A percentile compares a stretch with the other conserved stretches of the same genome.
Conservation (phyloP, 768 basidiomycete species). For the Dioszegia crocea region DNA sequence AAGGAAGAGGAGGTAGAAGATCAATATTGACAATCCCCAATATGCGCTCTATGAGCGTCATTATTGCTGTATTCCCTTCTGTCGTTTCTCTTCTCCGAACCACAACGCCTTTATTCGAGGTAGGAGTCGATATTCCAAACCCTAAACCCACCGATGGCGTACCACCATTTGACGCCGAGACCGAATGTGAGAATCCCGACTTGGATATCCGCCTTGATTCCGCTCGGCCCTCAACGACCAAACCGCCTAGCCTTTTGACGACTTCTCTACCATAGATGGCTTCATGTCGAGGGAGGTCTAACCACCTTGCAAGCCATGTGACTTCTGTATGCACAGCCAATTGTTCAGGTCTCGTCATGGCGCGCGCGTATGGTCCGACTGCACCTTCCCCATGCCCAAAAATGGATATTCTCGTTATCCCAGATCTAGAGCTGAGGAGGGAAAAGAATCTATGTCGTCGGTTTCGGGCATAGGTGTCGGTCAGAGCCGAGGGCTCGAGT, state of each 20-base stretch:
- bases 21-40: conserved; percentile 78
- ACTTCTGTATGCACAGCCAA: conserved; percentile 66
- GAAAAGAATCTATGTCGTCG: conserved; percentile 15
- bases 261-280: conserved; percentile 80
- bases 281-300: conserved; percentile 85
- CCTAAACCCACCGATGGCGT: conserved; percentile 25
- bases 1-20: conserved; percentile 50
- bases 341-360: conserved; percentile 71
- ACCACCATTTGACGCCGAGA: background rate
- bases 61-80: conserved; percentile 77
- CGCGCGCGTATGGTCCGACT: conserved; percentile 82
- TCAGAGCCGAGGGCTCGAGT: conserved; percentile 1
- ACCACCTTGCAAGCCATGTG: conserved; percentile 69
- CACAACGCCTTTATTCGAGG: conserved; percentile 54
- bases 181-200: conserved; percentile 14
- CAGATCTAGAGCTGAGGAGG: conserved; percentile 58
- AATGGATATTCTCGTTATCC: conserved; percentile 66
- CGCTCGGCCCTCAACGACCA: conserved; percentile 73
- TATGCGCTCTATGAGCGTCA: conserved; percentile 67
- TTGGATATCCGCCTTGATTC: conserved; percentile 53
- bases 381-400: conserved; percentile 63
- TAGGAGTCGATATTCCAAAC: conserved; percentile 26
- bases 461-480: conserved; percentile 4
- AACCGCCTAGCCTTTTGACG: conserved; percentile 73
- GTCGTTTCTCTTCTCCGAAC: conserved; percentile 68